Conservation (phyloP, 2,329 filamentous ascomycete genomes). For the Cercospora sesami region DNA sequence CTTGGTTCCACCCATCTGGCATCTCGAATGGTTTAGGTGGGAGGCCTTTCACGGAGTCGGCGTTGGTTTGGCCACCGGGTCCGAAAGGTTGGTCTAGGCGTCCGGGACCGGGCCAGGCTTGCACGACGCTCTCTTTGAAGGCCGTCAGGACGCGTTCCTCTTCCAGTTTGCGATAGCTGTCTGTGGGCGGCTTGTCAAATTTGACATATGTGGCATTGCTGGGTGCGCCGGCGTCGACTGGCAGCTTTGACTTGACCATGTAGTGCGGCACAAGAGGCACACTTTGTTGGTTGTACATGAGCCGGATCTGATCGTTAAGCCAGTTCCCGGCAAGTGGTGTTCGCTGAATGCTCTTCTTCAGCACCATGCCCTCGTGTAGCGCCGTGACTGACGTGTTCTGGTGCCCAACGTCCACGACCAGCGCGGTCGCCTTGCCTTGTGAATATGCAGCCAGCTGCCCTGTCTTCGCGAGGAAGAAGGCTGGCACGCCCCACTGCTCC, state of each 20-base stretch:
- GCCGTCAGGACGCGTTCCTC: constrained; percentile 92
- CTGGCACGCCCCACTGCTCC: constrained; percentile 93
- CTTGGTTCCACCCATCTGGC: constrained; percentile 93
- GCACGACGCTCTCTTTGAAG: constrained; percentile 96
- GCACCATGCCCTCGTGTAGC: constrained; percentile 89
- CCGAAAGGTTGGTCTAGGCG: constrained; percentile 53
- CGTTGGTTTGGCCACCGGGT: constrained; percentile 60
- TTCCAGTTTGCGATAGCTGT: constrained; percentile 77
- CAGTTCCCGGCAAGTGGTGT: constrained; percentile 86
- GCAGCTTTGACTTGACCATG: constrained; percentile 80
- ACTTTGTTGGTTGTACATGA: constrained; percentile 70
- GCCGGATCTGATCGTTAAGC: constrained; percentile 83
- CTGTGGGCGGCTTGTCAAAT: constrained; percentile 61
- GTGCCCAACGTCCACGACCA: constrained; percentile 90
- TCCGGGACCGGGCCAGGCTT: constrained; percentile 83
- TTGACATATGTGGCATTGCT: constrained; percentile 73
- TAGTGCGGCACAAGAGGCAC: constrained; percentile 82
- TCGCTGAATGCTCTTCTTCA: constrained; percentile 79
- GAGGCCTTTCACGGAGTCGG: constrained; percentile 70
- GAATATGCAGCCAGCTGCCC: constrained; percentile 90
- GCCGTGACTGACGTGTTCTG: constrained; percentile 86
- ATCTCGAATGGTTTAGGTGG: constrained; percentile 92
- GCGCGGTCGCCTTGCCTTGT: constrained; percentile 85
- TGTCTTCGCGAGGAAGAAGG: constrained; percentile 88
- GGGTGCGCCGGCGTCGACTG: constrained; percentile 81